Evolutionary conservation across 2,329 filamentous ascomycete species (phyloP).

Genomic region (Trichoderma koningii): DNA sequence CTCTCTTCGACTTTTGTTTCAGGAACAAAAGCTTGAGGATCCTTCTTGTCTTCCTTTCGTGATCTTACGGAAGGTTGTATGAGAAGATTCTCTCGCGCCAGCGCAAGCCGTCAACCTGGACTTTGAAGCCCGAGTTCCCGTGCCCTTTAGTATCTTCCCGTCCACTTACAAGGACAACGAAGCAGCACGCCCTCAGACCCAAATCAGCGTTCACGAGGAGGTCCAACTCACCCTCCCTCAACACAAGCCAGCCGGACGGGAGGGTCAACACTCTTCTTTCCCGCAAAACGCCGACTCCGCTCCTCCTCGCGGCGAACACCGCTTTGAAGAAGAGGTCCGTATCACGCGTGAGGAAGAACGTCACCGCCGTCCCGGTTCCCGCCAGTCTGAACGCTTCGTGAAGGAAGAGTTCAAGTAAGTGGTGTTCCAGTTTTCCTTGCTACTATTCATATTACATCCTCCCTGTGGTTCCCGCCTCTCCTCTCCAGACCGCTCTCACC

Average conservation of each 20-base stretch:
- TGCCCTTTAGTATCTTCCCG: conserved; percentile 99
- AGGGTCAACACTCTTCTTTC: conserved; percentile 86
- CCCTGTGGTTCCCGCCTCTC: background rate
- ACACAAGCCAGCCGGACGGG: conserved; percentile 89
- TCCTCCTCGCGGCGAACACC: conserved; percentile 64
- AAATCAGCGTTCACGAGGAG: conserved; percentile 76
- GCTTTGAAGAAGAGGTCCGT: conserved; percentile 79
- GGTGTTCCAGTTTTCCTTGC: background rate
- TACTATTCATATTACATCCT: background rate
- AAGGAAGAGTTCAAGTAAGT: conserved; percentile 59
- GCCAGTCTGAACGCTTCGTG: conserved; percentile 53
- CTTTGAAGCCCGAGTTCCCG: conserved; percentile 99
- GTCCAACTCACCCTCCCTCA: conserved; percentile 73
- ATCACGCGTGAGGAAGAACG: conserved; percentile 78
- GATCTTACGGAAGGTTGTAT: conserved; percentile 55
- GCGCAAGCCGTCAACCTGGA: conserved; percentile 94
- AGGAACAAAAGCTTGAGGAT: conserved; percentile 65
- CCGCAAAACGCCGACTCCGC: conserved; percentile 54
- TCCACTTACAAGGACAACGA: conserved; percentile 80
- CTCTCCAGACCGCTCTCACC: background rate
- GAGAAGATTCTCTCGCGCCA: conserved; percentile 69
- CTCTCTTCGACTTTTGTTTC: conserved; percentile 54
- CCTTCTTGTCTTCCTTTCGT: conserved; percentile 71
- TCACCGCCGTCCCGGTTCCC: conserved; percentile 70
- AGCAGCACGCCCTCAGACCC: conserved; percentile 49